Evolutionary conservation across 768 basidiomycete genomes (phyloP), one percentile per base, ranked within the genome.

Genomic region (Cystobasidium tubakii): DNA sequence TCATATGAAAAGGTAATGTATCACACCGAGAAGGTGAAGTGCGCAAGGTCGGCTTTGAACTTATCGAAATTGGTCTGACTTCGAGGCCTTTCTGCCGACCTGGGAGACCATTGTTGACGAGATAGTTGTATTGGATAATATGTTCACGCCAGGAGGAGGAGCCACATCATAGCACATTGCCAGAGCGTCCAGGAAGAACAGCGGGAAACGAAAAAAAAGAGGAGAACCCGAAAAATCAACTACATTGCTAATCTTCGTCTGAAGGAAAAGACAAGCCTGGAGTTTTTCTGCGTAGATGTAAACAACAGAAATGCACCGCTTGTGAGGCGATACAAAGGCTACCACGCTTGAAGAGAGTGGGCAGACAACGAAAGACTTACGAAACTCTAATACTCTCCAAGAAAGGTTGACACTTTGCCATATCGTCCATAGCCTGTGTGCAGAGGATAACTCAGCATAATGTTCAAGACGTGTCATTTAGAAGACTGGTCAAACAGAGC

Each of bases 401-500:
- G 55, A 62, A 73, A 36, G 71, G 71, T 57, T 64, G 62, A 46
- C 71, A 64, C 34, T 62, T 43, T 13, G 31, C 43, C 71, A 64
- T 73, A 27, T 71, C 69, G n/a, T 71, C 69, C 54, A 71, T 71
- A n/a, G 69, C 50, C 69, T 60, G 27, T 6, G 13, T 9, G 12
- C 4, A 60, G 23, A 29, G 2, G 39, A 25, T 34, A 34, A 6
- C n/a, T 60, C 57, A 60, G 57, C 17, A 60, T 60, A 60, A n/a
- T n/a, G n/a, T n/a, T n/a, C n/a, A n/a, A n/a, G n/a, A n/a, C n/a
- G n/a, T n/a, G n/a, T 23, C 6, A 7, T 7, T 10, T n/a, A 55
- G 53, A 10, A n/a, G 7, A 9, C 9, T 64, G 17, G 78, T 76
- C 2, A 81, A 34, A 9, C 81, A 31, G 54, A 42, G 17, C 15